Evolutionary conservation across 306 rosid genomes (phyloP), one percentile per base, ranked within the genome.

Genomic region (Castanea sativa): DNA sequence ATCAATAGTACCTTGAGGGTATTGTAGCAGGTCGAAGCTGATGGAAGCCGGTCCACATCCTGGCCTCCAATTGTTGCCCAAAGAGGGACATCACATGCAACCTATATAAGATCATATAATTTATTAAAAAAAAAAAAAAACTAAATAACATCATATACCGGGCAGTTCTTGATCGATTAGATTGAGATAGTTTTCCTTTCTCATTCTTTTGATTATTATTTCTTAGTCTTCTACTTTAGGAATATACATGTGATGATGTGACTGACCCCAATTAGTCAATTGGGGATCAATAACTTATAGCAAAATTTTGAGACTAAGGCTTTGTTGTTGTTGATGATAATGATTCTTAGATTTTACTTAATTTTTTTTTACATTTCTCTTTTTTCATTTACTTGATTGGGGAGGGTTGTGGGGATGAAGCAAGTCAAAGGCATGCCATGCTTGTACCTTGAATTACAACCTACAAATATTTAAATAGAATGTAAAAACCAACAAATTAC

Each of bases 11-110:
- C 99, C 98, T 95, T 93, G 73, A 95, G 94, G 69, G 98, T 91
- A 85, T 95, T 95, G 79, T 95, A 95, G 89, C 99, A 95, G 58
- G 99, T 95, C 51, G 99, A 95, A 80, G 98, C 99, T 73, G 99
- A 93, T 65, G 99, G 99, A 82, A 95, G 99, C 75, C 99, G 88
- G 35, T 95, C 96, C n/a, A 93, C 98, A 83, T 95, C 99, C 79
- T 93, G 94, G 77, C 99, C 99, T 69, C 94, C 97, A 70, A 95
- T 80, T 73, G 98, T 81, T 21, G 97, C 97, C 98, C 97, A 93
- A 70, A 95, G 87, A 56, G 98, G 98, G 38, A 88, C 92, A 83
- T 90, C 94, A 32, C 97, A 89, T 58, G 92, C 89, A 83, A 95
- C 97, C 99, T 95, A 72, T 30, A 80, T 60, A 43, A 85, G 73